These are phyloP conservation scores for Geranium incanum DNA, from an alignment of 441 rosid species.

Conservation along the genomic window DNA sequence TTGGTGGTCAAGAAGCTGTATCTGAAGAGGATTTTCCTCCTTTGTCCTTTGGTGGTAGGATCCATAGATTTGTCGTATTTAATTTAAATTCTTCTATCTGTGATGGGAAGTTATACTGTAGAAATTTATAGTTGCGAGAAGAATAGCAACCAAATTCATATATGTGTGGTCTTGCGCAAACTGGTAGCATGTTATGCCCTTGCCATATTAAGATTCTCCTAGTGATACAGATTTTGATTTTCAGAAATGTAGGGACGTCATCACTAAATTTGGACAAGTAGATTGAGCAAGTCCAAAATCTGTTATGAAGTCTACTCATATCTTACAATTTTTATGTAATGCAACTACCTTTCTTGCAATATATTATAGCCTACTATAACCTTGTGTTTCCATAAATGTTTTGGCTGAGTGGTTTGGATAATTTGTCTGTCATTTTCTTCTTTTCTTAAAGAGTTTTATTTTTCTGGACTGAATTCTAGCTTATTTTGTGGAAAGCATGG, in stretches of 20 bases:
- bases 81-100: constrained; percentile 1
- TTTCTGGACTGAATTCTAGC: background rate
- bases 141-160: background rate
- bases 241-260: background rate
- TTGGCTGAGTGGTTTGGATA: background rate
- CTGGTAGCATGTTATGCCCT: background rate
- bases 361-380: background rate
- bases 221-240: background rate
- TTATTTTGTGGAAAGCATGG: background rate
- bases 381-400: background rate
- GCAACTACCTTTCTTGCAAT: background rate
- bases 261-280: background rate
- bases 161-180: constrained; percentile 1
- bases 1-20: background rate
- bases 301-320: background rate
- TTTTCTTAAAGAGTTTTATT: background rate
- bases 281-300: background rate
- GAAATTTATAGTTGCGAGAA: background rate
- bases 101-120: background rate
- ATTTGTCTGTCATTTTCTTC: background rate
- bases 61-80: background rate
- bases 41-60: background rate
- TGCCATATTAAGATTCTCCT: background rate
- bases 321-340: background rate
- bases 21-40: background rate